phyloP scores from a whole-genome alignment of 139 green algal species.

The Auxenochlorella pyrenoidosa region DNA sequence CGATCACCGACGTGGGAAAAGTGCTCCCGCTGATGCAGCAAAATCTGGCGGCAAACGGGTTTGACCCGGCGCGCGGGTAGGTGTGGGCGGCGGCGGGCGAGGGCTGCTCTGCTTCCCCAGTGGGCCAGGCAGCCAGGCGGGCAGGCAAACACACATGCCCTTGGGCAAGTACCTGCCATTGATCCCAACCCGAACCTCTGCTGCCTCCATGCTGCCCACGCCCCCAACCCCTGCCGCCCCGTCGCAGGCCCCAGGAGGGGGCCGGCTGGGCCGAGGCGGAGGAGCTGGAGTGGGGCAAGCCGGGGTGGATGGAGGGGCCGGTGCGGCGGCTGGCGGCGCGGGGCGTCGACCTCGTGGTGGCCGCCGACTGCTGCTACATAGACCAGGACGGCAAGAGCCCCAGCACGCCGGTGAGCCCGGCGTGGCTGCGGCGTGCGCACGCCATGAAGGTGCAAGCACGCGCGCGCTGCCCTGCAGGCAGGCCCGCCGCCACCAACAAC shows the following conservation, averaged over 20 bases:
- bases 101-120: not conserved
- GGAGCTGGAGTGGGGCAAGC: constrained; percentile 47
- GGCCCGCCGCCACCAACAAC: no score
- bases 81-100: no score
- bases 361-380: constrained; percentile 57
- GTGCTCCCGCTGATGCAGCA: constrained; percentile 47
- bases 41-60: constrained; percentile 51
- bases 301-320: constrained; percentile 33
- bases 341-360: constrained; percentile 39
- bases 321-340: constrained; percentile 21
- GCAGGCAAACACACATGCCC: no score
- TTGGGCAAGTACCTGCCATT: not conserved
- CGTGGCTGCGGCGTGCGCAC: not conserved
- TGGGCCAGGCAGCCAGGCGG: no score
- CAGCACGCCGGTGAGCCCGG: constrained; percentile 12
- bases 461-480: not conserved
- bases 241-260: constrained; percentile 22
- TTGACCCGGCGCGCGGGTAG: not conserved
- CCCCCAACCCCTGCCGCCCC: not conserved
- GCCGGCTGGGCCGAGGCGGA: constrained; percentile 30
- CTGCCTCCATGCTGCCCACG: not conserved
- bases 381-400: constrained; percentile 41
- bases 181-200: not conserved
- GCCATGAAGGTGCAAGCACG: no score
- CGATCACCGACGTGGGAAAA: constrained; percentile 48